Conservation (phyloP, 805 yeast genomes). For the Wickerhamomyces pijperi region DNA sequence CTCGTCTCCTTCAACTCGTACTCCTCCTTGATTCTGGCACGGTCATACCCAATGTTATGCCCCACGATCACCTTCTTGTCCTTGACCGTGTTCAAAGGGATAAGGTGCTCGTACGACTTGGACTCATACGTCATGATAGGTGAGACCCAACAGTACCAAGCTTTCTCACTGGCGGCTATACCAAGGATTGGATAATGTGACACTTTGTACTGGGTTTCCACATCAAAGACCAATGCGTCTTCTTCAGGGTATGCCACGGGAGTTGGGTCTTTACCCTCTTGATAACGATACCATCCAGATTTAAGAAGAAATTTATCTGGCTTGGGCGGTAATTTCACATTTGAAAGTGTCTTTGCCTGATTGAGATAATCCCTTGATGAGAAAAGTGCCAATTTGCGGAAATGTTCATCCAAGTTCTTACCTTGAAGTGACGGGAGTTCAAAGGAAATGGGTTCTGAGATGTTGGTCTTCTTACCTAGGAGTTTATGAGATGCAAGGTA, state of each 20-base stretch:
- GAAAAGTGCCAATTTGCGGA: conserved; percentile 52
- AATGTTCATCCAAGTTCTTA: conserved; percentile 69
- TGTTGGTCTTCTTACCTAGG: conserved; percentile 63
- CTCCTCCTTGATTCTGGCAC: conserved; percentile 80
- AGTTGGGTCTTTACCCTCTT: conserved; percentile 37
- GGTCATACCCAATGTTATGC: conserved; percentile 82
- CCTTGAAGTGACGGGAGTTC: conserved; percentile 71
- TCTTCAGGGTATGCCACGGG: conserved; percentile 62
- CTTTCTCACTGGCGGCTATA: conserved; percentile 59
- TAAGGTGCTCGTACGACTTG: conserved; percentile 40
- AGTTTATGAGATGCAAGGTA: conserved; percentile 54
- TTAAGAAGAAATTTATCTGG: conserved; percentile 45
- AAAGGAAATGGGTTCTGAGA: conserved; percentile 46
- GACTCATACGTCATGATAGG: conserved; percentile 62
- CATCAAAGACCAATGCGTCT: conserved; percentile 72
- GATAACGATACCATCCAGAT: conserved; percentile 81
- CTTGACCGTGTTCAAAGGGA: conserved; percentile 53
- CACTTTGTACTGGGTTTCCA: conserved; percentile 71
- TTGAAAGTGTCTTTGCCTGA: conserved; percentile 34
- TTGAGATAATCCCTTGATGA: conserved; percentile 50
- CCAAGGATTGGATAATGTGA: conserved; percentile 74
- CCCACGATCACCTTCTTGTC: conserved; percentile 63
- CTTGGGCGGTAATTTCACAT: conserved; percentile 22
- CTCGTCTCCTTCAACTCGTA: conserved; percentile 56
- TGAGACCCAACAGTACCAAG: conserved; percentile 95